Conservation (phyloP, 306 rosid species). For the Mimosa pudica region DNA sequence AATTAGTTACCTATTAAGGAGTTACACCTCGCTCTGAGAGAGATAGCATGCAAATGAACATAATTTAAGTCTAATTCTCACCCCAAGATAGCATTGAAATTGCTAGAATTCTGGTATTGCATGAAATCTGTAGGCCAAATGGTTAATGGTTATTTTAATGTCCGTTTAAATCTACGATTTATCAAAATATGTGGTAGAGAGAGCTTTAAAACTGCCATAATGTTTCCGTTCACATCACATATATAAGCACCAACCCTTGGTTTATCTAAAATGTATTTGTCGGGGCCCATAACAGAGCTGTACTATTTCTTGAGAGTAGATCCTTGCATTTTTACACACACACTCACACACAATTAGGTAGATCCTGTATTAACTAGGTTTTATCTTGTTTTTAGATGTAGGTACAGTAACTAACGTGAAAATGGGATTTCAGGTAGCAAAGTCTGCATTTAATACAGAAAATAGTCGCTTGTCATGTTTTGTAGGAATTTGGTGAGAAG, state of each 20-base stretch:
- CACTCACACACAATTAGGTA: background rate
- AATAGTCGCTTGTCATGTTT: background rate
- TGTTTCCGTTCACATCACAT: background rate
- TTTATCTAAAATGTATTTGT: conserved; percentile 26
- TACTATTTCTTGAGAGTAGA: background rate
- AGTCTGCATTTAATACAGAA: background rate
- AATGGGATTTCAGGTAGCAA: background rate
- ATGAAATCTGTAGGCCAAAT: conserved; percentile 7
- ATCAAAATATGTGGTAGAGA: conserved; percentile 16
- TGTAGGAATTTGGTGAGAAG: conserved; percentile 5
- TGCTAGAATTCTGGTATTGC: background rate
- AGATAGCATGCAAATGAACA: background rate
- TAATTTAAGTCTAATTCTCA: background rate
- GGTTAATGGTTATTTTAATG: background rate
- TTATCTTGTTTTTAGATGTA: background rate
- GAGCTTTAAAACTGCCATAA: conserved; percentile 14
- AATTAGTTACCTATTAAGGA: conserved; percentile 2
- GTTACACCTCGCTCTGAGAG: conserved; percentile 17
- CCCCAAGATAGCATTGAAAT: background rate
- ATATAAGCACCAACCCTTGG: conserved; percentile 14
- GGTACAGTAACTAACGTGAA: background rate
- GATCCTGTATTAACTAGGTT: background rate
- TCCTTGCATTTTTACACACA: background rate
- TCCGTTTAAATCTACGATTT: background rate
- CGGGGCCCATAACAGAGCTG: background rate